Conservation (phyloP, 2,329 filamentous ascomycete species). For the Colletotrichum sp. region DNA sequence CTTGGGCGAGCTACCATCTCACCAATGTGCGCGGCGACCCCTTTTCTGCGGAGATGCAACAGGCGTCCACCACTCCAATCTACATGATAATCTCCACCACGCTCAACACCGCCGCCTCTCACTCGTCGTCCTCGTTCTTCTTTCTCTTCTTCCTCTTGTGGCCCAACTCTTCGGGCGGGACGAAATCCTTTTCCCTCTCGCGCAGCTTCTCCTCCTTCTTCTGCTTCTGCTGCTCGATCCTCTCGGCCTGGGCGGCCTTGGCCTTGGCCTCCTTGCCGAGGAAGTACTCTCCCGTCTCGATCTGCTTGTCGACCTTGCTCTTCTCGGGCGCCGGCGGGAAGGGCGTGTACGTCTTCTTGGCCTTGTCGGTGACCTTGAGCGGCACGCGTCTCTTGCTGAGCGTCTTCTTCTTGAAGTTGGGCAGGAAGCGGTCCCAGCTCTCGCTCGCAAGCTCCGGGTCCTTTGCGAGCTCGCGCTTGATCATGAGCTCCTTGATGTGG, state of each 20-base stretch:
- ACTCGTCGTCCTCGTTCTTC: constrained; percentile 46
- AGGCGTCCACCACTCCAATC: background rate
- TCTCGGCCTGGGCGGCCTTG: constrained; percentile 76
- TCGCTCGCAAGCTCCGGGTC: constrained; percentile 86
- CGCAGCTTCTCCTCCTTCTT: constrained; percentile 89
- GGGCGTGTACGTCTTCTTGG: constrained; percentile 92
- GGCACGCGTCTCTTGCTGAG: constrained; percentile 84
- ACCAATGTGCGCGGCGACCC: background rate
- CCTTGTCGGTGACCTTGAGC: constrained; percentile 88
- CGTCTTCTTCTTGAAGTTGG: constrained; percentile 95
- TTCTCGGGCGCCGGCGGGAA: constrained; percentile 97
- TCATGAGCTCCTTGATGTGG: constrained; percentile 76
- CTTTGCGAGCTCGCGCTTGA: constrained; percentile 89
- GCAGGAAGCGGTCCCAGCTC: constrained; percentile 95
- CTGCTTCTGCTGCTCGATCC: constrained; percentile 82
- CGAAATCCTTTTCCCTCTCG: constrained; percentile 84
- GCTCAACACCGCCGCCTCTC: background rate
- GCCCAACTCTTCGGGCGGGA: constrained; percentile 80
- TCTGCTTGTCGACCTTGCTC: constrained; percentile 98
- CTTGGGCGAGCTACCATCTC: constrained; percentile 14
- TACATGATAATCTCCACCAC: background rate
- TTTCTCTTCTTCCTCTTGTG: constrained; percentile 69
- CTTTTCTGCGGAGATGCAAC: background rate
- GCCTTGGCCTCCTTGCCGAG: constrained; percentile 92
- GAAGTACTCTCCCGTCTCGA: constrained; percentile 98